Evolutionary conservation across 2,329 filamentous ascomycete genomes (phyloP).

Genomic region (Phyllosticta citribraziliensis): DNA sequence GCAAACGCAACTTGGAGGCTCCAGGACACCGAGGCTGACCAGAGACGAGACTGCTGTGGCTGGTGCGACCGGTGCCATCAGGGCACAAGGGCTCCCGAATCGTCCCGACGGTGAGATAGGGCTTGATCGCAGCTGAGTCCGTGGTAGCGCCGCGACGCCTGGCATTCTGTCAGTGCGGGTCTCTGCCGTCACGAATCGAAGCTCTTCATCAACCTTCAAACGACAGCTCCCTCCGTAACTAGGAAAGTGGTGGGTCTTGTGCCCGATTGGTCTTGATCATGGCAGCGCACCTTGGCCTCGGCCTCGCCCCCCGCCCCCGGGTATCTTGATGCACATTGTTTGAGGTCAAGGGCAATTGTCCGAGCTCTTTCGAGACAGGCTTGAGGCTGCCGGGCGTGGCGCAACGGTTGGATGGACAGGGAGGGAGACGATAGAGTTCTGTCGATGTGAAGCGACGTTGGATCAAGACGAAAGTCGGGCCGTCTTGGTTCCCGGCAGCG

Average conservation of each 20-base stretch:
- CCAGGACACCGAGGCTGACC: neutral
- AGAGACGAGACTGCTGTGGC: neutral
- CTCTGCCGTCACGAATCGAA: neutral
- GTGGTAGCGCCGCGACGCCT: constrained; percentile 6
- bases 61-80: neutral
- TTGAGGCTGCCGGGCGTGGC: neutral
- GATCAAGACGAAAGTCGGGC: neutral
- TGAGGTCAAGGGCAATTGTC: neutral
- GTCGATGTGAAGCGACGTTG: neutral
- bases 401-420: neutral
- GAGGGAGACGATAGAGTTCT: neutral
- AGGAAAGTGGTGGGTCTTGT: neutral
- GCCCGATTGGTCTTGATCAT: neutral
- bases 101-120: constrained; percentile 8
- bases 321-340: neutral
- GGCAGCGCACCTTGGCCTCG: neutral
- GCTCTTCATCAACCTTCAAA: neutral
- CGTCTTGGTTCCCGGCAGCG: neutral
- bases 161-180: constrained; percentile 9
- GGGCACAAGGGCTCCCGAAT: constrained; percentile 3
- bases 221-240: neutral
- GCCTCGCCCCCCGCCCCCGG: neutral
- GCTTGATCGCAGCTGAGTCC: neutral
- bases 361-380: neutral
- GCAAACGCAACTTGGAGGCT: neutral